Conservation (phyloP, 495 filamentous ascomycete species). For the Thermothielavioides terrestris region DNA sequence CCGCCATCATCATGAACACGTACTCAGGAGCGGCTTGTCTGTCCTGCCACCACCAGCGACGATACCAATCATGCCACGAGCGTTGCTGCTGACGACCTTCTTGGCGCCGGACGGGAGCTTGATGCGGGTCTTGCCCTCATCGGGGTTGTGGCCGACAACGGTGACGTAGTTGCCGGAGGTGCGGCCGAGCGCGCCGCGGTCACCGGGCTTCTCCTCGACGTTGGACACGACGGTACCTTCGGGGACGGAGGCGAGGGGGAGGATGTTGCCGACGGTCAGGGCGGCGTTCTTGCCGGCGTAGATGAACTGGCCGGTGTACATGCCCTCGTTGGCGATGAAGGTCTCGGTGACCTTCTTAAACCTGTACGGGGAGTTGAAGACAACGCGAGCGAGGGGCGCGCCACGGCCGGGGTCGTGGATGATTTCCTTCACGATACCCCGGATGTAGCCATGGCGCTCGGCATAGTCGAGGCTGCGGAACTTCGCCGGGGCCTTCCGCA, state of each 20-base stretch:
- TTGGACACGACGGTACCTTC: conserved; percentile 98
- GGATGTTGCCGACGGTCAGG: conserved; percentile 92
- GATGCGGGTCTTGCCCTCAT: conserved; percentile 98
- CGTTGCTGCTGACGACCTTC: conserved; percentile 89
- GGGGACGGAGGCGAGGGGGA: conserved; percentile 84
- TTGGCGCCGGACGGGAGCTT: conserved; percentile 98
- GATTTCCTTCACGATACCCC: conserved; percentile 96
- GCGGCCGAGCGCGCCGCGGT: conserved; percentile 89
- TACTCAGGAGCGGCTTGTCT: conserved; percentile 95
- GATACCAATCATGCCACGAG: conserved; percentile 98
- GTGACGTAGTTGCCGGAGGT: conserved; percentile 99
- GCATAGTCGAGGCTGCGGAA: conserved; percentile 93
- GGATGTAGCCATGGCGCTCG: conserved; percentile 93
- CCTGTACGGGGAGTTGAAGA: conserved; percentile 86
- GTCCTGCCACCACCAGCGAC: conserved; percentile 98
- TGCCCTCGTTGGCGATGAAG: conserved; percentile 99
- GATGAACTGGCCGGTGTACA: conserved; percentile 99
- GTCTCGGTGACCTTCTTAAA: conserved; percentile 88
- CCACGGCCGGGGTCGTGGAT: conserved; percentile 98
- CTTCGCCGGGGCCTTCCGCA: conserved; percentile 76
- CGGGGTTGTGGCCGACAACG: conserved; percentile 96
- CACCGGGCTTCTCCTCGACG: conserved; percentile 97
- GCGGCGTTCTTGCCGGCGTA: conserved; percentile 98
- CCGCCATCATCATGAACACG: conserved; percentile 17
- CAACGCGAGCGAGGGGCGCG: conserved; percentile 91